A percentile compares a stretch with the other conserved stretches of the same genome.
These are phyloP conservation scores for Flaveria ramosissima DNA, from an alignment of 129 eudicot species.

Conservation along the genomic window DNA sequence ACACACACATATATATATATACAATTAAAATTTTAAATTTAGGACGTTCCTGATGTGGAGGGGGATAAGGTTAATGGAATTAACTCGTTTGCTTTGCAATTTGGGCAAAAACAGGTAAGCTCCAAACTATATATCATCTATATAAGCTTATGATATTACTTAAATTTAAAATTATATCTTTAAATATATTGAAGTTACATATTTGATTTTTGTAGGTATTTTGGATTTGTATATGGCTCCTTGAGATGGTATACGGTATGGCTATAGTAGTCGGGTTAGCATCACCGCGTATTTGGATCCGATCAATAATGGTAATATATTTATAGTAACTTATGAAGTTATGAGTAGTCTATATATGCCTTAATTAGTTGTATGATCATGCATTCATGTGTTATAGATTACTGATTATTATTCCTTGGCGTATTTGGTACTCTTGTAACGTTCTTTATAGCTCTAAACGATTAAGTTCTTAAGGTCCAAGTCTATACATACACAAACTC, in stretches of 20 bases:
- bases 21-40: background rate
- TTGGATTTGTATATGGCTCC: slow-evolving; percentile 42
- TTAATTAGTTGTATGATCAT: background rate
- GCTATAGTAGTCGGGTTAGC: slow-evolving; percentile 31
- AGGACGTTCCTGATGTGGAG: slow-evolving; percentile 45
- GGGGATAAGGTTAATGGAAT: slow-evolving; percentile 42
- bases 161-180: background rate
- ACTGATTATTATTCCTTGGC: background rate
- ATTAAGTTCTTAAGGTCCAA: no score
- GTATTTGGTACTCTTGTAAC: no score
- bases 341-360: background rate
- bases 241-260: slow-evolving; percentile 33
- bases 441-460: no score
- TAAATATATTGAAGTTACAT: background rate
- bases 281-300: slow-evolving; percentile 29
- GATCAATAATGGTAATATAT: slow-evolving; percentile 29
- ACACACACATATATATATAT: no score
- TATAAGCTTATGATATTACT: background rate
- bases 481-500: no score
- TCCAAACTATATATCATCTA: background rate
- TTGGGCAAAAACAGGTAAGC: slow-evolving; percentile 33
- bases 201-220: slow-evolving; percentile 26
- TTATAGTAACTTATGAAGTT: background rate
- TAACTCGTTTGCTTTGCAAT: slow-evolving; percentile 33
- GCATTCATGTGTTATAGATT: background rate